Conservation (phyloP, 116 monocot genomes). For the Iris pallida region DNA sequence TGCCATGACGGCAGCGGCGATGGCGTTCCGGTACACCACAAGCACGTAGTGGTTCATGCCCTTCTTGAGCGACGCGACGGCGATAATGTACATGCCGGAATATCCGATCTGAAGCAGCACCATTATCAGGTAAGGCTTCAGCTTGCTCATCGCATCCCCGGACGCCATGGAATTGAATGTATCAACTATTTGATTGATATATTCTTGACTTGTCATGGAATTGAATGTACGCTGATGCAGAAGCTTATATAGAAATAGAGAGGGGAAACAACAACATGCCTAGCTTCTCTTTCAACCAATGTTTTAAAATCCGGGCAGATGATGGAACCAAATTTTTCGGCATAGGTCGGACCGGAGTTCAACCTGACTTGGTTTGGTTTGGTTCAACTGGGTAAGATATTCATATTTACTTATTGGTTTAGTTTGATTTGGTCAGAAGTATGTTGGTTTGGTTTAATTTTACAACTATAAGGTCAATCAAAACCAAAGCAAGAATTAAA, state of each 20-base stretch:
- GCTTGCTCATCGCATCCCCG: slow-evolving; percentile 1
- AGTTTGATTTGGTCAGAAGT: no score
- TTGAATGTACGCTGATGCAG: no score
- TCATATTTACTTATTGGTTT: no score
- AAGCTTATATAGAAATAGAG: not conserved
- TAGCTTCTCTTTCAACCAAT: not conserved
- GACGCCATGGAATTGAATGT: no score
- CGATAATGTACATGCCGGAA: slow-evolving; percentile 12
- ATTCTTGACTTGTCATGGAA: not conserved
- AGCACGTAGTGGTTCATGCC: slow-evolving; percentile 21
- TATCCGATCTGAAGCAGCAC: slow-evolving; percentile 14
- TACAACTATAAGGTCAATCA: no score
- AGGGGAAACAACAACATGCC: not conserved
- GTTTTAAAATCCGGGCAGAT: no score
- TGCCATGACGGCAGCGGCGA: slow-evolving; percentile 1
- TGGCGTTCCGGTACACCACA: slow-evolving; percentile 14
- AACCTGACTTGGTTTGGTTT: no score
- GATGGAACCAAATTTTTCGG: no score
- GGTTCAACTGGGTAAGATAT: no score
- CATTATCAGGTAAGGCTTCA: slow-evolving; percentile 16
- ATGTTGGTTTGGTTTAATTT: no score
- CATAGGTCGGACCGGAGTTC: no score
- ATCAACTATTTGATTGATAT: not conserved
- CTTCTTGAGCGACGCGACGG: slow-evolving; percentile 13
- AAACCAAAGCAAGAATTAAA: no score